These are phyloP conservation scores for Aspergillus latus DNA, from an alignment of 2,329 filamentous ascomycete genomes.

Conservation along the genomic window DNA sequence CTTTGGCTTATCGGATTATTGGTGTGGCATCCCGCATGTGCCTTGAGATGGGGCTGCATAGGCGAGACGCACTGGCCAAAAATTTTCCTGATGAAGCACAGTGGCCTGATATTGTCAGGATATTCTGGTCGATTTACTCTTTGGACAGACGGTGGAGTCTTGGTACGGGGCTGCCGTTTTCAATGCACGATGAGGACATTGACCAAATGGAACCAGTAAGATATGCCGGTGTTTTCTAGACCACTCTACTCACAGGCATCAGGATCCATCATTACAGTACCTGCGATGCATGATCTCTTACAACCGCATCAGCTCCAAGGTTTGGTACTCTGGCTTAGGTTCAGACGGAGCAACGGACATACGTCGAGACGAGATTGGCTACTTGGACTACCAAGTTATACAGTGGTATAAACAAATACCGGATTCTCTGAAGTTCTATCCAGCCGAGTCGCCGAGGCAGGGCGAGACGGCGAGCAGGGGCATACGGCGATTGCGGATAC, in stretches of 20 bases:
- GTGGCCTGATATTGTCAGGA: conserved; percentile 64
- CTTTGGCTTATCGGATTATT: conserved; percentile 82
- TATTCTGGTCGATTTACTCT: conserved; percentile 86
- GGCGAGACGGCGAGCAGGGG: conserved; percentile 60
- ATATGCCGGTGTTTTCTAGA: background rate
- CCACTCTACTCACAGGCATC: background rate
- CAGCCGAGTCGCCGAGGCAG: conserved; percentile 51
- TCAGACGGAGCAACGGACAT: conserved; percentile 66
- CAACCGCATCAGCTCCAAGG: conserved; percentile 76
- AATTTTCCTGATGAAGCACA: conserved; percentile 68
- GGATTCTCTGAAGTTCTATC: conserved; percentile 62
- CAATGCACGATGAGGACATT: conserved; percentile 81
- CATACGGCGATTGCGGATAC: conserved; percentile 71
- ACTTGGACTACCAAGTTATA: conserved; percentile 77
- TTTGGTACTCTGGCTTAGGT: conserved; percentile 78
- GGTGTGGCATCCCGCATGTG: conserved; percentile 79
- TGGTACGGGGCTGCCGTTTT: conserved; percentile 83
- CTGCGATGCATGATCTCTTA: conserved; percentile 82
- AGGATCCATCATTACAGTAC: conserved; percentile 61
- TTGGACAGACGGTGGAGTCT: conserved; percentile 86
- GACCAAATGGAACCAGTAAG: conserved; percentile 78
- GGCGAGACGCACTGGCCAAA: conserved; percentile 68
- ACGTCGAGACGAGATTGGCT: conserved; percentile 72
- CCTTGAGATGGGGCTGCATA: conserved; percentile 78
- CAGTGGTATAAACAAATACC: conserved; percentile 81